Evolutionary conservation across 352 stramenopile genomes (phyloP), one percentile per base, ranked within the genome.

Genomic region (Lagenidium sp.): DNA sequence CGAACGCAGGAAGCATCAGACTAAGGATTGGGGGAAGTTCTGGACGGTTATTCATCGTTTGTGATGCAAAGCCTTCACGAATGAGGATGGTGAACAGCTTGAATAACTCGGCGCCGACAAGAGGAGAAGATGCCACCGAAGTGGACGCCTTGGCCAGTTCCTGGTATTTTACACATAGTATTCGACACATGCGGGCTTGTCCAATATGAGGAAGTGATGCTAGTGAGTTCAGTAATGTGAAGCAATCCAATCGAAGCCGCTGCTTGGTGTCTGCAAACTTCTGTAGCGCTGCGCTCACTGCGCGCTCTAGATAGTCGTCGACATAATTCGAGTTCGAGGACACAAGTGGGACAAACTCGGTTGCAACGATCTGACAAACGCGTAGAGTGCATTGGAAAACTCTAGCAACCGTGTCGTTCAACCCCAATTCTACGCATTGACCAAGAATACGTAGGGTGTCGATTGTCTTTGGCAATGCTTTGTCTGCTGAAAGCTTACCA

Each of bases 211-310:
- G 52, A 2, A 88, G 45, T 0, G 65, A 66, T 1, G 76, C 62
- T 21, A 89, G 57, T 3, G 76, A 77, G 30, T 86, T 66, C 4
- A 92, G 47, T 0, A 89, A 41, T 13, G 74, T 85, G 41, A 82
- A 79, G 36, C 68, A 89, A 22, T 92, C 79, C 16, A 72, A 57
- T 6, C 79, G 71, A 11, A 92, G 36, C 4, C 79, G 56, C 23
- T 86, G 76, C 37, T 91, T 91, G 0, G 79, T 81, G 46, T 91
- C 79, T 19, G 72, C 70, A 18, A 90, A 63, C 48, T 84, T 86
- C 34, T 85, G 73, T 6, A 90, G 60, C 22, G 84, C 75, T 1
- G 82, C 47, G 0, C 64, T 62, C 1, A 81, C 69, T 0, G 73
- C 75, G n/a, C 63, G 66, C 23, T 79, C 61, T 31, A 90, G 35